phyloP scores from a whole-genome alignment of 192 early-diverging fungal genomes.

The Blastocladiella britannica region DNA sequence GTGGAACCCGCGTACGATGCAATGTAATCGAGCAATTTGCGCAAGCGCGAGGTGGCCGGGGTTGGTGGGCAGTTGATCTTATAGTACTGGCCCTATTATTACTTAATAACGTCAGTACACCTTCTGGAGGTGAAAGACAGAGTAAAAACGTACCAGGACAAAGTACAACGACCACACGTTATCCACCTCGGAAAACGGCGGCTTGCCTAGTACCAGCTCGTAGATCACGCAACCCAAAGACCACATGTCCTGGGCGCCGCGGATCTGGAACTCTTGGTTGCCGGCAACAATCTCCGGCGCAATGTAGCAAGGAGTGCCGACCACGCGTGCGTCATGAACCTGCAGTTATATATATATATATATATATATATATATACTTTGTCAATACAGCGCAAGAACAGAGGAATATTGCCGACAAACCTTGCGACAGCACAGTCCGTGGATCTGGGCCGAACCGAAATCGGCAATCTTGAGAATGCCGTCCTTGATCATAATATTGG shows the following conservation, averaged over 20 bases:
- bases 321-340: not conserved
- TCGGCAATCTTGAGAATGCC: not conserved
- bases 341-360: too few species aligned
- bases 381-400: too few species aligned
- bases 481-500: not conserved
- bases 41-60: not conserved
- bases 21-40: too few species aligned
- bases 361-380: too few species aligned
- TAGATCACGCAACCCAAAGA: not conserved
- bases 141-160: constrained; percentile 37
- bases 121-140: not conserved
- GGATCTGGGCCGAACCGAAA: not conserved
- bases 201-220: not conserved
- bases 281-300: not conserved
- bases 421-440: not conserved
- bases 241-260: not conserved
- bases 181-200: constrained; percentile 65
- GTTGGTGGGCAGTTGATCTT: not conserved
- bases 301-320: not conserved
- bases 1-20: too few species aligned
- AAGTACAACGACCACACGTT: constrained; percentile 92
- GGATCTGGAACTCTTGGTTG: not conserved
- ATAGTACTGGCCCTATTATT: not conserved
- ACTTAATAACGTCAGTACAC: too few species aligned
- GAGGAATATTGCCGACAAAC: too few species aligned